Evolutionary conservation across 768 basidiomycete species (phyloP), one percentile per base, ranked within the genome.

Genomic region (Brasilioporus rufonigricans): DNA sequence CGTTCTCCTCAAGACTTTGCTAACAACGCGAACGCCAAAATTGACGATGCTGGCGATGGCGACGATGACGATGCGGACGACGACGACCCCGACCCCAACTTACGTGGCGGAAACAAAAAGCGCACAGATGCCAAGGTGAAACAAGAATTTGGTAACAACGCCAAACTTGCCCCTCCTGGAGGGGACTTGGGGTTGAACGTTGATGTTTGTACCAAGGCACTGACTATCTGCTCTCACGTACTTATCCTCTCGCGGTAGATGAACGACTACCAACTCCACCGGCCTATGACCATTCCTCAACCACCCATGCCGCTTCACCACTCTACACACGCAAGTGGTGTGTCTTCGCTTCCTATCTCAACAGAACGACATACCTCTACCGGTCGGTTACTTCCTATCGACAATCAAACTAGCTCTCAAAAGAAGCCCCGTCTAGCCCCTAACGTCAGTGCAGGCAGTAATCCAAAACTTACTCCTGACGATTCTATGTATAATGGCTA

Each of bases 1-100:
- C 76, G 76, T 53, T 73, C 76, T 1, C 80, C 80, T 0, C 64
- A 70, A n/a, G 80, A 82, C 65, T 82, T 82, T 57, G 69, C 63
- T 3, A 75, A 71, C 61, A 75, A 71, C n/a, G 49, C 62, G 1
- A 64, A 64, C 39, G 63, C 63, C 23, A 69, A 71, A 50, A 72
- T 61, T 7, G 75, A 73, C 31, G 74, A 74, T 8, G 65, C 61
- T 26, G 78, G 58, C n/a, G 75, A 71, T 38, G 78, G 72, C 8
- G 78, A 73, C 40, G 74, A 73, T 12, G 77, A 73, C 13, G 67
- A 72, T 36, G 61, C 14, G 2, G 72, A 68, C 11, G 67, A 71
- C 29, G 69, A 71, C 16, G 72, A 68, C 40, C 68, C 63, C n/a
- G 68, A 69, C 23, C 33, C 70, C 12, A 53, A 40, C 41, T 45